phyloP scores from a whole-genome alignment of 371 early-diverging fungal species.

The Mortierella sp. region DNA sequence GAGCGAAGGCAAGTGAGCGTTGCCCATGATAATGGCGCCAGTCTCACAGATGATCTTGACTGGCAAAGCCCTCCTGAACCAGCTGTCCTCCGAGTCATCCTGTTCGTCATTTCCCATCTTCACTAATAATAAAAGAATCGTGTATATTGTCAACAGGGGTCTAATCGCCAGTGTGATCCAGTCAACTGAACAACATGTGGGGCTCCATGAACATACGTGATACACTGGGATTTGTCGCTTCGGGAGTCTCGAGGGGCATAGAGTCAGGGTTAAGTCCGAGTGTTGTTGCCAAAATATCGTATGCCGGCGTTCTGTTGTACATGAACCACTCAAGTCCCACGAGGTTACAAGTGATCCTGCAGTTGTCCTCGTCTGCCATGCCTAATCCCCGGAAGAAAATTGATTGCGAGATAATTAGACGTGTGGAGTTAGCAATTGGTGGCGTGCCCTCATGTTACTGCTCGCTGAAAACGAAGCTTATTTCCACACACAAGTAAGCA shows the following conservation, averaged over 20 bases:
- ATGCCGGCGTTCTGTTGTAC: conserved; percentile 86
- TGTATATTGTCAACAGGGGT: not conserved
- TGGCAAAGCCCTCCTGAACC: conserved; percentile 75
- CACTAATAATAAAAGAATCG: conserved; percentile 19
- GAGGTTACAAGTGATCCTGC: conserved; percentile 78
- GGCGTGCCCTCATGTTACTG: not conserved
- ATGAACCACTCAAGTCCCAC: conserved; percentile 90
- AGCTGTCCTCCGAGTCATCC: conserved; percentile 56
- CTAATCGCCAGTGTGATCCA: not conserved
- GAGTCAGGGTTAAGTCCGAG: conserved; percentile 63
- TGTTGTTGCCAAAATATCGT: conserved; percentile 72
- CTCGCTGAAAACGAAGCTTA: too few relatives aligned
- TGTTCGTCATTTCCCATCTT: conserved; percentile 27
- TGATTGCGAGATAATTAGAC: not conserved
- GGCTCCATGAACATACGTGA: conserved; percentile 18
- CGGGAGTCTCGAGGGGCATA: conserved; percentile 20
- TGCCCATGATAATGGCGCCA: conserved; percentile 84
- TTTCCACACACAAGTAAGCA: not conserved
- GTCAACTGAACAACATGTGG: not conserved
- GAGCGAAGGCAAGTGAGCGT: conserved; percentile 77
- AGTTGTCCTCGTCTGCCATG: conserved; percentile 56
- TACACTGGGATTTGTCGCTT: conserved; percentile 26
- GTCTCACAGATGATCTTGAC: conserved; percentile 78
- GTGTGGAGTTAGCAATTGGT: not conserved
- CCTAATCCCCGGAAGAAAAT: conserved; percentile 17